These are phyloP conservation scores for Blastomyces silverae DNA, from an alignment of 2,329 filamentous ascomycete genomes.

Conservation along the genomic window DNA sequence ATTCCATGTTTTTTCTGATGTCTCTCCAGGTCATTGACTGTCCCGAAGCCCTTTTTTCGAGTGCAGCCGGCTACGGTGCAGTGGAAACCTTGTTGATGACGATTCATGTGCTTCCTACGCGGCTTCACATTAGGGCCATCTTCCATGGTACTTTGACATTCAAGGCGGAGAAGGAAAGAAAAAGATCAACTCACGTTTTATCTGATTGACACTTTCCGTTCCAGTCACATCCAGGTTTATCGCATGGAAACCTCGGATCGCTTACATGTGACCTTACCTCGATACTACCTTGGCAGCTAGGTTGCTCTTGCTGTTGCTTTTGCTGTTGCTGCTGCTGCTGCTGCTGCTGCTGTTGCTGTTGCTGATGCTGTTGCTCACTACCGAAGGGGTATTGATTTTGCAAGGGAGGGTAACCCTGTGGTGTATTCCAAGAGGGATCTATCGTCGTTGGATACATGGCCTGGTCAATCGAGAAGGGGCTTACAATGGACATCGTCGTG, in stretches of 20 bases:
- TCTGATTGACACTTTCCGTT: slow-evolving; percentile 38
- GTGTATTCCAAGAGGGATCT: not conserved
- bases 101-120: slow-evolving; percentile 65
- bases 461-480: slow-evolving; percentile 26
- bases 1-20: slow-evolving; percentile 46
- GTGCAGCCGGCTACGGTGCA: slow-evolving; percentile 56
- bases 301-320: not conserved
- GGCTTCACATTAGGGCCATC: not conserved
- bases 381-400: not conserved
- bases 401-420: not conserved
- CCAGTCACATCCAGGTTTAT: slow-evolving; percentile 31
- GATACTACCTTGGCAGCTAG: not conserved
- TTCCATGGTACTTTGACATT: not conserved
- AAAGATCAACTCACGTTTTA: slow-evolving; percentile 30
- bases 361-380: not conserved
- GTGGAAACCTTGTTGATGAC: slow-evolving; percentile 60
- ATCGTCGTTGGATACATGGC: not conserved
- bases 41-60: slow-evolving; percentile 65
- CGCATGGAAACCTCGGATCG: slow-evolving; percentile 27
- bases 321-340: too few relatives aligned
- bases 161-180: not conserved
- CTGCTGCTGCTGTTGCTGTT: too few relatives aligned
- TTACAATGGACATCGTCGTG: slow-evolving; percentile 28
- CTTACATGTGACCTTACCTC: not conserved
- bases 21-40: slow-evolving; percentile 71